Conservation (phyloP, 2,329 filamentous ascomycete species). For the Kalaharituber pfeilii region DNA sequence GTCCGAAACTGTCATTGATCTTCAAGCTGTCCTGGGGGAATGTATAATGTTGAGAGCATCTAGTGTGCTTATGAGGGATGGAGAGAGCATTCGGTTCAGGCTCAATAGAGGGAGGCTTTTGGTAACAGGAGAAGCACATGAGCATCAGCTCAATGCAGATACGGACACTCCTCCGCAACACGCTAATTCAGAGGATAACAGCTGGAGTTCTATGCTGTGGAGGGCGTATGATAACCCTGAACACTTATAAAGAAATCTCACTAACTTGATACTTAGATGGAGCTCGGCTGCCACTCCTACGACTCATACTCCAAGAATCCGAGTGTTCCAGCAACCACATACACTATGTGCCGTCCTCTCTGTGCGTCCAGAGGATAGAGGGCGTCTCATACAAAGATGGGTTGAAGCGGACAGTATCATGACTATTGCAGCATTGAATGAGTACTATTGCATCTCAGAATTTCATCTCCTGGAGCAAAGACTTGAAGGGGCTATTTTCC, state of each 20-base stretch:
- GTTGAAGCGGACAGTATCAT: conserved; percentile 15
- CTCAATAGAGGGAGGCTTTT: conserved; percentile 13
- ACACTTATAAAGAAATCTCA: background rate
- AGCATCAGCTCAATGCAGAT: too few relatives aligned
- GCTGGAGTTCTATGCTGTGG: background rate
- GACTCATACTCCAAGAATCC: background rate
- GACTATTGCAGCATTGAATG: conserved; percentile 12
- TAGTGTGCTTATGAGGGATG: conserved; percentile 9
- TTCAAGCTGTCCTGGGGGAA: conserved; percentile 5
- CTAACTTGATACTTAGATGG: conserved; percentile 1
- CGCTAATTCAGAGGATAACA: too few relatives aligned
- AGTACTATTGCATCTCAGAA: conserved; percentile 15
- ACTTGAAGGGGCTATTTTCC: conserved; percentile 14
- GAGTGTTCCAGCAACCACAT: conserved; percentile 10
- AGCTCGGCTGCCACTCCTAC: background rate
- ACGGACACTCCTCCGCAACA: too few relatives aligned
- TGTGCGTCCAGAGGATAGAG: conserved; percentile 12
- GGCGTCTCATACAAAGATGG: conserved; percentile 12
- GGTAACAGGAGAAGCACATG: conserved; percentile 13
- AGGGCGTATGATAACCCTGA: background rate
- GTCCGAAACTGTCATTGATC: conserved; percentile 9
- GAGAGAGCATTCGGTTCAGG: conserved; percentile 14
- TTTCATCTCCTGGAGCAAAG: conserved; percentile 16
- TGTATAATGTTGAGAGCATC: conserved; percentile 13
- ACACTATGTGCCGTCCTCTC: conserved; percentile 14